These are phyloP conservation scores for Cystobasidium sp. DNA, from an alignment of 1,284 basidiomycete genomes.

Conservation along the genomic window DNA sequence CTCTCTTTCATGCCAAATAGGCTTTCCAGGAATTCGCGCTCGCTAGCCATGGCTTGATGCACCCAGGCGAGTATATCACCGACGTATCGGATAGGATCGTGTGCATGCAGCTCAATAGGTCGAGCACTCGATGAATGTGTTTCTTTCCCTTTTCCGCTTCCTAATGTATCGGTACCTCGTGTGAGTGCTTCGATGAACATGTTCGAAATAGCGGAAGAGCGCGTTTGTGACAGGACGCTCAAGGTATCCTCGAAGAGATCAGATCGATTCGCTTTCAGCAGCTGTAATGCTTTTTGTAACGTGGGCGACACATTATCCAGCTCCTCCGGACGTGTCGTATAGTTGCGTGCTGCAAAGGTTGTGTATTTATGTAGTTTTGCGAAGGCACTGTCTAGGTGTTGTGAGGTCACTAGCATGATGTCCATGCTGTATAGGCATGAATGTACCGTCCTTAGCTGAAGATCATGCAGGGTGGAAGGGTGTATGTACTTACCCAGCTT, in stretches of 20 bases:
- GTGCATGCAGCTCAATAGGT: slow-evolving; percentile 95
- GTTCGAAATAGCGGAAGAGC: slow-evolving; percentile 76
- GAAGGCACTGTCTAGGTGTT: slow-evolving; percentile 84
- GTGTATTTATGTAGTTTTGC: slow-evolving; percentile 86
- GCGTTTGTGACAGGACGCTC: slow-evolving; percentile 74
- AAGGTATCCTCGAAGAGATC: slow-evolving; percentile 75
- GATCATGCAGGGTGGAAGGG: neutral
- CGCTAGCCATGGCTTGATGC: slow-evolving; percentile 91
- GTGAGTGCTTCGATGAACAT: slow-evolving; percentile 87
- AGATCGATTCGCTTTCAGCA: slow-evolving; percentile 70
- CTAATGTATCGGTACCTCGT: slow-evolving; percentile 69
- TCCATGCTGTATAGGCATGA: slow-evolving; percentile 66
- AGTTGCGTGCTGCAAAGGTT: slow-evolving; percentile 80
- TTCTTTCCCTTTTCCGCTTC: neutral
- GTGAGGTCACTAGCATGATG: slow-evolving; percentile 80
- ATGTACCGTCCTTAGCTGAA: neutral
- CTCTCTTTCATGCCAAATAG: slow-evolving; percentile 74
- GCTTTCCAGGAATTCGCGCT: slow-evolving; percentile 87
- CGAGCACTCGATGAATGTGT: slow-evolving; percentile 67
- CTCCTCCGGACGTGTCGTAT: slow-evolving; percentile 71
- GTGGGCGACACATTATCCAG: slow-evolving; percentile 71
- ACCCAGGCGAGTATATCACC: slow-evolving; percentile 99
- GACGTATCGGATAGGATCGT: slow-evolving; percentile 92
- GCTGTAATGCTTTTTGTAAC: slow-evolving; percentile 73
- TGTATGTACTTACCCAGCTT: slow-evolving; percentile 69